Percentiles rank a stretch among this genome's conserved stretches.
phyloP scores from a whole-genome alignment of 371 early-diverging fungal species.

The Mucor saturninus region DNA sequence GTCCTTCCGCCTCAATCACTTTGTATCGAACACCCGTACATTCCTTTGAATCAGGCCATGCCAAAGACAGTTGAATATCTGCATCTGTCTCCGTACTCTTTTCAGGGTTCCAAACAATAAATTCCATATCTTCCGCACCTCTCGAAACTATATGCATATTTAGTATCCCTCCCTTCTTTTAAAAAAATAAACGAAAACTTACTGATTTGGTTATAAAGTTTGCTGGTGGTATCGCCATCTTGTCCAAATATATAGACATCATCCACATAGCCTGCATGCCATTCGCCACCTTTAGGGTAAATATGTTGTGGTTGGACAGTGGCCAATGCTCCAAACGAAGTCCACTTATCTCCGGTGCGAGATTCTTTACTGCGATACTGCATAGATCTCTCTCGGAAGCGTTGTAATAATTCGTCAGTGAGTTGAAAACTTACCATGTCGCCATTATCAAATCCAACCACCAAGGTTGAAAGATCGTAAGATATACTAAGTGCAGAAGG shows the following conservation, averaged over 20 bases:
- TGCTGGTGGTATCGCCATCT: constrained; percentile 14
- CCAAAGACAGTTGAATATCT: constrained; percentile 37
- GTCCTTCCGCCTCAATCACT: constrained; percentile 37
- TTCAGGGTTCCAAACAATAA: constrained; percentile 41
- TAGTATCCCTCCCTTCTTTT: not conserved
- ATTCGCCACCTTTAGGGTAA: constrained; percentile 59
- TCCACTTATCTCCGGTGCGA: not conserved
- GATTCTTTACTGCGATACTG: not conserved
- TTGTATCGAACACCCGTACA: constrained; percentile 39
- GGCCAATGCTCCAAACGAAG: not conserved
- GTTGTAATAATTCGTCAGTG: not conserved
- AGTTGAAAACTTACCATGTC: constrained; percentile 34
- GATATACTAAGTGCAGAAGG: constrained; percentile 39
- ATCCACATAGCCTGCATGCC: constrained; percentile 66
- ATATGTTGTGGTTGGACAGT: constrained; percentile 24
- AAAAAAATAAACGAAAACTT: not conserved
- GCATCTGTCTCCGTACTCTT: constrained; percentile 44
- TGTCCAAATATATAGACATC: constrained; percentile 51
- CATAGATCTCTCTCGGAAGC: not conserved
- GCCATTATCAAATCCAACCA: constrained; percentile 43
- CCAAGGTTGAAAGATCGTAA: constrained; percentile 28
- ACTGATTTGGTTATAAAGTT: constrained; percentile 25
- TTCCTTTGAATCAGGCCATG: constrained; percentile 46
- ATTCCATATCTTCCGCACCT: constrained; percentile 46
- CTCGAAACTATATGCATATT: constrained; percentile 37